phyloP scores from a whole-genome alignment of 2,329 filamentous ascomycete species.

The Fusarium sp. region DNA sequence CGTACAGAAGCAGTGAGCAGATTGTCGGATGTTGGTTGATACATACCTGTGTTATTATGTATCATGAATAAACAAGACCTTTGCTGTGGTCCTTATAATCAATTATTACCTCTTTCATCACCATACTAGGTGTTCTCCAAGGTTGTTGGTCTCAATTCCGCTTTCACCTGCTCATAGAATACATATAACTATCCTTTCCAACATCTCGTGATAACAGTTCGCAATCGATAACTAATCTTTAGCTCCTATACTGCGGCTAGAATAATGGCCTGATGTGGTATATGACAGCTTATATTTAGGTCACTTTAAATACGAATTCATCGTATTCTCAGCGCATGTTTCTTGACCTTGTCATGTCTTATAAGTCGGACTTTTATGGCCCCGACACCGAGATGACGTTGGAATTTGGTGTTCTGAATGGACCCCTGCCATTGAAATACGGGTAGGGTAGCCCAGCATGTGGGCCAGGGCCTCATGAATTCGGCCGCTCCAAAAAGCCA shows the following conservation, averaged over 20 bases:
- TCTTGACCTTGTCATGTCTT: not conserved
- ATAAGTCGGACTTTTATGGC: conserved; percentile 33
- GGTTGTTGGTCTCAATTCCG: not conserved
- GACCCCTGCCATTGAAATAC: conserved; percentile 32
- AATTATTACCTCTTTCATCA: not conserved
- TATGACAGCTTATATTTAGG: not conserved
- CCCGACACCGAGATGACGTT: conserved; percentile 44
- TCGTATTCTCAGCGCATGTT: conserved; percentile 3
- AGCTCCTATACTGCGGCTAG: not conserved
- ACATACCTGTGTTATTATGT: conserved; percentile 36
- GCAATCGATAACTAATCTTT: not conserved
- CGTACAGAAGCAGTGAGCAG: conserved; percentile 45
- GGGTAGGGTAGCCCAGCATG: conserved; percentile 18
- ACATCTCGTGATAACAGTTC: not conserved
- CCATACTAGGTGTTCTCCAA: not conserved
- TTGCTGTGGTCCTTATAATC: not conserved
- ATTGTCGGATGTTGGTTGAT: conserved; percentile 44
- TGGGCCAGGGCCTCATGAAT: conserved; percentile 39
- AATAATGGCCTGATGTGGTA: too few relatives aligned
- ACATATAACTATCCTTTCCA: too few relatives aligned
- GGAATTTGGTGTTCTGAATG: conserved; percentile 13
- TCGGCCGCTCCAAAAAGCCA: conserved; percentile 39
- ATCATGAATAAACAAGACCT: not conserved
- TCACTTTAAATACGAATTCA: conserved; percentile 6
- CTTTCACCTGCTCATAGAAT: not conserved